Evolutionary conservation across 1,139 yeast genomes (phyloP), one percentile per base, ranked within the genome.

Genomic region (Yamadazyma siamensis): DNA sequence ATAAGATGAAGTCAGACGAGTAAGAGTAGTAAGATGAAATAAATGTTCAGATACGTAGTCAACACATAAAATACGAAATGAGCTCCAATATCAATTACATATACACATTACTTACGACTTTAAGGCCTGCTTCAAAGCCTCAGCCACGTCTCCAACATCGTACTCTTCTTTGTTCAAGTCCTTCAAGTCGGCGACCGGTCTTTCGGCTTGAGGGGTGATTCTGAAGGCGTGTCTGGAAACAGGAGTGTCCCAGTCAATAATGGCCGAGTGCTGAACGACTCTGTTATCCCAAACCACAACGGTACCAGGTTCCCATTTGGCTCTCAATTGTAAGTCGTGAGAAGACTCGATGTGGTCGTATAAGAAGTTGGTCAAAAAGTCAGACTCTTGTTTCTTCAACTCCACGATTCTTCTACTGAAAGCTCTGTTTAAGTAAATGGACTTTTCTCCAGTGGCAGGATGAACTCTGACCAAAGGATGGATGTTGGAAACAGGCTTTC

Each of bases 381-480:
- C 71, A 3, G 77, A 70, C 50, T 77, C 82, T 47, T 75, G 80
- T 39, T 59, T 56, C 53, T 75, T 74, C 51, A 71, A 63, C 28
- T 77, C 82, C 26, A 71, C 73, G 41, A 77, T 71, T 37, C 61
- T 57, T 43, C 80, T 58, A n/a, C 77, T 65, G 50, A 75, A 76
- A 26, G 73, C 72, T 29, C 63, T 65, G 54, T 74, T 75, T 40
- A 76, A 71, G 50, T 59, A 76, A 30, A 76, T 55, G 22, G 68
- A 57, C 50, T 75, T 77, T 40, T 64, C 64, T 28, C 67, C 65
- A 9, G 80, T 75, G 12, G 67, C 80, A 11, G 82, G 81, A 44
- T 75, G 80, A 10, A 65, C 60, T 51, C 81, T 67, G 27, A 77
- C 68, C 42, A 76, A 59, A 6, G 82, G 82, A 44, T 76, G 83